Conservation (phyloP, 2,329 filamentous ascomycete genomes). For the Diaporthe citrichinensis region DNA sequence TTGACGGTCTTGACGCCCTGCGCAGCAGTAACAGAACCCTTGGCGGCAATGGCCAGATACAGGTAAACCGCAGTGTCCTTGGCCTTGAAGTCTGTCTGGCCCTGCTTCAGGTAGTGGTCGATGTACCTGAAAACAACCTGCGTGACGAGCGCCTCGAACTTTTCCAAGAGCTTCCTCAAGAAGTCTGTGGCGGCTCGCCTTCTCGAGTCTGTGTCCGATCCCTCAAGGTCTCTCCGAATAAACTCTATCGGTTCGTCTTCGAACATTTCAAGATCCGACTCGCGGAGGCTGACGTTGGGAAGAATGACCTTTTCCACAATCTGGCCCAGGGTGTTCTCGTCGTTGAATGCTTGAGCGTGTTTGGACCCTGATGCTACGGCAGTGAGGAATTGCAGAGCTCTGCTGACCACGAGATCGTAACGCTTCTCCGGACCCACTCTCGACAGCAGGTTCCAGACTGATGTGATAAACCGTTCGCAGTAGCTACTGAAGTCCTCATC, state of each 20-base stretch:
- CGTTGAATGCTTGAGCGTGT: constrained; percentile 89
- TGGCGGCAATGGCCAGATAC: constrained; percentile 93
- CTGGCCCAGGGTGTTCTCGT: constrained; percentile 82
- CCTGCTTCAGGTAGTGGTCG: constrained; percentile 85
- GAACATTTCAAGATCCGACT: constrained; percentile 95
- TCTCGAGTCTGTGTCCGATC: constrained; percentile 94
- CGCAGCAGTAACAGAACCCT: constrained; percentile 86
- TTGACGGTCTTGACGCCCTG: constrained; percentile 95
- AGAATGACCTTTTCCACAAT: constrained; percentile 97
- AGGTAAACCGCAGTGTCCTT: constrained; percentile 99
- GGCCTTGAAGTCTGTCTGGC: constrained; percentile 90
- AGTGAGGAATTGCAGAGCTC: constrained; percentile 93
- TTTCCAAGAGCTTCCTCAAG: constrained; percentile 87
- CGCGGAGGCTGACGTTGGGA: constrained; percentile 90
- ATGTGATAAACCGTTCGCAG: constrained; percentile 87
- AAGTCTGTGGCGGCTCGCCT: constrained; percentile 96
- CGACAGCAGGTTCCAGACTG: constrained; percentile 92
- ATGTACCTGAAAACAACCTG: constrained; percentile 90
- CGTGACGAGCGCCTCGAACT: constrained; percentile 89
- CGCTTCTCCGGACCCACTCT: constrained; percentile 89
- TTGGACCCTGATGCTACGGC: constrained; percentile 84
- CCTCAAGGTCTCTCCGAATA: constrained; percentile 93
- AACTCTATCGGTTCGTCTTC: constrained; percentile 99
- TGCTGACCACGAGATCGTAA: constrained; percentile 94
- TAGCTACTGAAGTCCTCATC: constrained; percentile 91